Percentiles rank a stretch among this genome's conserved stretches.
Conservation (phyloP, 2,329 filamentous ascomycete genomes). For the Cercospora sesami region DNA sequence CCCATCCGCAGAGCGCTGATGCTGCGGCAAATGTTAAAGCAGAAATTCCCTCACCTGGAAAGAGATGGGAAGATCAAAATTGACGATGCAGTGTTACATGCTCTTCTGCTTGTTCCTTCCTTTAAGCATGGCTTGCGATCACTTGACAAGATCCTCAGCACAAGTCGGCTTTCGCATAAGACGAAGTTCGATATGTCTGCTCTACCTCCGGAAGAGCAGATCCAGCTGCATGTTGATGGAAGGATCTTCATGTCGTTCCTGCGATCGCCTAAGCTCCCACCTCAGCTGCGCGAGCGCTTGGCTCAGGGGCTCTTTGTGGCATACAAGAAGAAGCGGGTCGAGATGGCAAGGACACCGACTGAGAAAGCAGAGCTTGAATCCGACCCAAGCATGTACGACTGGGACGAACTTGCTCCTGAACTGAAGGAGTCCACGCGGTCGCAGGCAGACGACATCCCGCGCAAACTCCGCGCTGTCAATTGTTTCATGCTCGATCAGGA, state of each 20-base stretch:
- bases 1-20: constrained; percentile 38
- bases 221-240: constrained; percentile 40
- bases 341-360: constrained; percentile 33
- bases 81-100: constrained; percentile 40
- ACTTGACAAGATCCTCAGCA: constrained; percentile 40
- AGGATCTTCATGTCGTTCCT: constrained; percentile 40
- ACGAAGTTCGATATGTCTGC: constrained; percentile 39
- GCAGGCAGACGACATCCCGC: constrained; percentile 41
- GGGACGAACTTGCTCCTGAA: constrained; percentile 39
- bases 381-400: constrained; percentile 39
- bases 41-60: constrained; percentile 37
- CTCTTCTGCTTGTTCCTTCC: constrained; percentile 37
- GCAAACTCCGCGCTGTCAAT: constrained; percentile 38
- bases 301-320: constrained; percentile 39
- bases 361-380: constrained; percentile 34
- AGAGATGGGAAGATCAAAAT: constrained; percentile 35
- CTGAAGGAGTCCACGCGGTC: constrained; percentile 39
- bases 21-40: constrained; percentile 37
- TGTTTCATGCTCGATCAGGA: constrained; percentile 41
- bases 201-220: constrained; percentile 40
- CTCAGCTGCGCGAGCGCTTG: constrained; percentile 37
- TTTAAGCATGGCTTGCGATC: constrained; percentile 40
- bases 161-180: constrained; percentile 36
- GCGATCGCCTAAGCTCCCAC: constrained; percentile 36
- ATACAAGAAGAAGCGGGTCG: constrained; percentile 37